phyloP scores from a whole-genome alignment of 2,329 filamentous ascomycete genomes.

The Penicillium janthinellum region DNA sequence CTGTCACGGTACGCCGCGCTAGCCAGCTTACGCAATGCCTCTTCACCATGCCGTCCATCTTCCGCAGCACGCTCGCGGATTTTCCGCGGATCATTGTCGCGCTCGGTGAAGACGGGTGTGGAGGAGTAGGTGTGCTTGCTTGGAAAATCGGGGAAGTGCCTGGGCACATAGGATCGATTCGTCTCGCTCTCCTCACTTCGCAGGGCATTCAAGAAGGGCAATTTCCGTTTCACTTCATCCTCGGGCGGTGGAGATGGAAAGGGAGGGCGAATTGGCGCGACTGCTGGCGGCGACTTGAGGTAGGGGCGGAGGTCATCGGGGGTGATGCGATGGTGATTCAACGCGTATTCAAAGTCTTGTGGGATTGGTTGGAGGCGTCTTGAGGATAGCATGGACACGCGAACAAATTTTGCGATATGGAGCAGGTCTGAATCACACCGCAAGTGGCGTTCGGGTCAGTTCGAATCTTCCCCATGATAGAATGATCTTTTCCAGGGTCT shows the following conservation, averaged over 20 bases:
- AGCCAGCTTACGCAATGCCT: slow-evolving; percentile 63
- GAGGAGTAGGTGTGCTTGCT: slow-evolving; percentile 65
- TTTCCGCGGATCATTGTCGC: slow-evolving; percentile 61
- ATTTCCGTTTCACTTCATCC: slow-evolving; percentile 37
- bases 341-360: slow-evolving; percentile 58
- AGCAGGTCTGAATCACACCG: slow-evolving; percentile 52
- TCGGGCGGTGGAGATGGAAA: slow-evolving; percentile 46
- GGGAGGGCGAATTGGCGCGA: slow-evolving; percentile 29
- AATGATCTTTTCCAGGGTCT: neutral
- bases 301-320: slow-evolving; percentile 39
- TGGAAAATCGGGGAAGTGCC: slow-evolving; percentile 63
- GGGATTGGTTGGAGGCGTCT: slow-evolving; percentile 60
- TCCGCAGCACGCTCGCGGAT: slow-evolving; percentile 65
- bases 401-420: slow-evolving; percentile 56
- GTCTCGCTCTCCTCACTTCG: slow-evolving; percentile 51
- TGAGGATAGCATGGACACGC: slow-evolving; percentile 59
- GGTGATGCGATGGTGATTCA: slow-evolving; percentile 33
- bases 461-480: slow-evolving; percentile 7
- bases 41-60: slow-evolving; percentile 66
- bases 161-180: slow-evolving; percentile 57
- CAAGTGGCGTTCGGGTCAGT: slow-evolving; percentile 19
- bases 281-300: slow-evolving; percentile 32
- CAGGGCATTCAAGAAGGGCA: slow-evolving; percentile 55
- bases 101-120: slow-evolving; percentile 60
- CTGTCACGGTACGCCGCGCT: slow-evolving; percentile 51